Evolutionary conservation across 2,329 filamentous ascomycete species (phyloP), one percentile per base, ranked within the genome.

Genomic region (Zelopaecilomyces penicillatus): DNA sequence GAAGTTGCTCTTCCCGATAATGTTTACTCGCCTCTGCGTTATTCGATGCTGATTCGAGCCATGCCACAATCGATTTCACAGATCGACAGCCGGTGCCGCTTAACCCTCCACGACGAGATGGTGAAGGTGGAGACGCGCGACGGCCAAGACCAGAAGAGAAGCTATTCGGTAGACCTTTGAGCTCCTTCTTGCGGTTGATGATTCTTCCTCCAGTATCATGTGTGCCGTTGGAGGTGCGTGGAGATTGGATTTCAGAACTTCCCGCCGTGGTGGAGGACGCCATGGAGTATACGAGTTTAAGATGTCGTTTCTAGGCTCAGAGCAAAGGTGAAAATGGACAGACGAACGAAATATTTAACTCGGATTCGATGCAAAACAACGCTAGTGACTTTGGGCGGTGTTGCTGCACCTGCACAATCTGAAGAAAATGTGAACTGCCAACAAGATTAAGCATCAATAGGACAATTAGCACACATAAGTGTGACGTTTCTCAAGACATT

Each of bases 1-100:
- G 19, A 19, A 19, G 19, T 19, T 19, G 19, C 19, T 19, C 19
- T 19, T 19, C 19, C 19, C 19, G 19, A 19, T 19, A 3, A 19
- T 19, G 3, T 19, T 19, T 19, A 19, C 19, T 19, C 19, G 19
- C 19, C 19, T 19, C 19, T 19, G 19, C 19, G 34, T 37, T 45
- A n/a, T 28, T 45, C 43, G 39, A 30, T 28, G 50, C 51, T 5
- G 54, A 52, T 44, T 63, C 60, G 19, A 63, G 50, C 58, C 57
- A 60, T n/a, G 54, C 56, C 38, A 62, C 54, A 37, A 63, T 61
- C 42, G 58, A 56, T 39, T 55, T 57, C 44, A 62, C 59, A 28
- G 56, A 59, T 38, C 56, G 54, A 45, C 44, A 44, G 34, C 43
- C 40, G 32, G 33, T 33, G 5, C 10, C 33, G 36, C 9, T 37